These are phyloP conservation scores for Hypoxylon sp. DNA, from an alignment of 2,329 filamentous ascomycete genomes.

Conservation along the genomic window DNA sequence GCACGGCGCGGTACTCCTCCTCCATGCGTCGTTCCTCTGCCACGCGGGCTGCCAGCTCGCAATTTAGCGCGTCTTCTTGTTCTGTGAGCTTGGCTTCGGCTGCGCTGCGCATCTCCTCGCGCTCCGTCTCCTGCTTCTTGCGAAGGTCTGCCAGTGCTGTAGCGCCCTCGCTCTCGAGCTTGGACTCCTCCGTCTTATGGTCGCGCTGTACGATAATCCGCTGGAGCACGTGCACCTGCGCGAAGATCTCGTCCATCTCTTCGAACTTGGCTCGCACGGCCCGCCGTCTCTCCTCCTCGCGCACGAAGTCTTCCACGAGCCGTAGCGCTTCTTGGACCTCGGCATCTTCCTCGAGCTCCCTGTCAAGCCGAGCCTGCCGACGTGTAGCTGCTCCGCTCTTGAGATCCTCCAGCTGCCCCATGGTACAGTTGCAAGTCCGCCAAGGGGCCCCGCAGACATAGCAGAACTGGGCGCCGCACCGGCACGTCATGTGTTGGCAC, in stretches of 20 bases:
- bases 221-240: conserved; percentile 54
- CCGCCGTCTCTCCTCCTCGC: conserved; percentile 51
- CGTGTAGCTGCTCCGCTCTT: conserved; percentile 50
- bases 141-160: conserved; percentile 43
- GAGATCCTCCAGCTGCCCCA: conserved; percentile 53
- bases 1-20: conserved; percentile 51
- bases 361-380: conserved; percentile 45
- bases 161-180: conserved; percentile 38
- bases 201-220: conserved; percentile 47
- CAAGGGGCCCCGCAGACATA: conserved; percentile 78
- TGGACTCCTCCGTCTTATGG: conserved; percentile 49
- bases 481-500: conserved; percentile 88
- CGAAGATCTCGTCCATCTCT: conserved; percentile 48
- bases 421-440: conserved; percentile 74
- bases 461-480: conserved; percentile 83
- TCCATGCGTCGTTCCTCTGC: conserved; percentile 54
- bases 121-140: conserved; percentile 47
- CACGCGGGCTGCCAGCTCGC: conserved; percentile 53
- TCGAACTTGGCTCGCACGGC: conserved; percentile 51
- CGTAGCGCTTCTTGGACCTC: conserved; percentile 52
- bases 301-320: conserved; percentile 58
- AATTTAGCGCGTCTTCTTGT: conserved; percentile 47
- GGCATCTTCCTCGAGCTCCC: conserved; percentile 47
- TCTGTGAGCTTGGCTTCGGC: conserved; percentile 45
- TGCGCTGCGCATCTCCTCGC: conserved; percentile 40